These are phyloP conservation scores for Oryza nivara DNA, from an alignment of 176 grass and related monocot genomes.

Conservation along the genomic window DNA sequence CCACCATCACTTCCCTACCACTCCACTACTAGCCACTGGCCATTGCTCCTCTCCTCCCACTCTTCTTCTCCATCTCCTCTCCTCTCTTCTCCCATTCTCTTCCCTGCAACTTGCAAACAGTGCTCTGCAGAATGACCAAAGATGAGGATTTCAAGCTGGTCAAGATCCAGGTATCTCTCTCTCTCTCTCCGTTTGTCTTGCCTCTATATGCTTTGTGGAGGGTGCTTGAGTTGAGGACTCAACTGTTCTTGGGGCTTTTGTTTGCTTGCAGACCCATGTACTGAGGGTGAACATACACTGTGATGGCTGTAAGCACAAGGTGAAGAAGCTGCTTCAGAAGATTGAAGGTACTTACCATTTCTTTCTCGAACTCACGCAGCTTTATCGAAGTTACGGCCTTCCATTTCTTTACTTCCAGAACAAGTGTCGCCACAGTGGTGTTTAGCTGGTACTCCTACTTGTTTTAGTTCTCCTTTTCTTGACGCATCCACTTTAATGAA, in stretches of 20 bases:
- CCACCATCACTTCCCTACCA: slow-evolving; percentile 35
- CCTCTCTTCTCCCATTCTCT: neutral
- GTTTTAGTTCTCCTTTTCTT: slow-evolving; percentile 3
- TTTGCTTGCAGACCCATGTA: slow-evolving; percentile 78
- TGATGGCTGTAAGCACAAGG: slow-evolving; percentile 91
- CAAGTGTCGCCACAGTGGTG: slow-evolving; percentile 27
- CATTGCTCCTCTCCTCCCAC: slow-evolving; percentile 9
- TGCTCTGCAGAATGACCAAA: slow-evolving; percentile 71
- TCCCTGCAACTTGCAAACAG: slow-evolving; percentile 34
- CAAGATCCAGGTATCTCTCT: slow-evolving; percentile 87
- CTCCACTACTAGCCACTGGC: slow-evolving; percentile 39
- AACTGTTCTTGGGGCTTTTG: slow-evolving; percentile 34
- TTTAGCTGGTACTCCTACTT: slow-evolving; percentile 1
- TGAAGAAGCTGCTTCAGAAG: slow-evolving; percentile 94
- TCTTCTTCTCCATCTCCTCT: neutral
- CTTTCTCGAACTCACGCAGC: neutral
- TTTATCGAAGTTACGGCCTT: neutral
- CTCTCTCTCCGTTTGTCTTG: slow-evolving; percentile 6
- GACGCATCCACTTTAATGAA: slow-evolving; percentile 22
- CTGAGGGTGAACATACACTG: slow-evolving; percentile 99
- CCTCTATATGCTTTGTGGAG: neutral
- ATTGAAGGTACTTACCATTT: slow-evolving; percentile 72
- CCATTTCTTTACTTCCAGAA: slow-evolving; percentile 4
- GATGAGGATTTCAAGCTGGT: slow-evolving; percentile 95
- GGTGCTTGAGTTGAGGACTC: slow-evolving; percentile 25